A percentile compares a stretch with the other conserved stretches of the same genome.
Conservation (phyloP, 2,329 filamentous ascomycete species). For the Arachnomyces sp. region DNA sequence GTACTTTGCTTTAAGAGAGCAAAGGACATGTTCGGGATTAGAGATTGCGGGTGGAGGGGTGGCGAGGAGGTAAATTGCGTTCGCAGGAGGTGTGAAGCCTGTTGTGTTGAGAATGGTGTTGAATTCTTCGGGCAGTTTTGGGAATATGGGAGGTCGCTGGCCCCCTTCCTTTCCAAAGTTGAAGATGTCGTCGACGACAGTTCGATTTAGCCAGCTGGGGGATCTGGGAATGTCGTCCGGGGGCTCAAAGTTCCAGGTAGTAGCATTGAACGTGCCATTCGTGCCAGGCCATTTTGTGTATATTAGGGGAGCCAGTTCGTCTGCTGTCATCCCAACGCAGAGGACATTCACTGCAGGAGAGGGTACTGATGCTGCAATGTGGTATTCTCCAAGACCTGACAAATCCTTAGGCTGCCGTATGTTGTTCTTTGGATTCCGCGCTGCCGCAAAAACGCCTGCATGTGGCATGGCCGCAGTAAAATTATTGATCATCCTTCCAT, state of each 20-base stretch:
- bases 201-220: conserved; percentile 47
- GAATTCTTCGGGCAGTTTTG: conserved; percentile 49
- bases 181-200: conserved; percentile 63
- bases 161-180: conserved; percentile 51
- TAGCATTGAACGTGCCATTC: conserved; percentile 19
- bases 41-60: conserved; percentile 33
- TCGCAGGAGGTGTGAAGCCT: conserved; percentile 26
- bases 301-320: conserved; percentile 58
- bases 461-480: conserved; percentile 73
- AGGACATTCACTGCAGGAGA: conserved; percentile 65
- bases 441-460: conserved; percentile 58
- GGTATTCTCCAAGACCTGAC: conserved; percentile 61
- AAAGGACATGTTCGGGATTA: conserved; percentile 55
- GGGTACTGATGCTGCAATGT: conserved; percentile 59
- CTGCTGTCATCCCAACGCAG: conserved; percentile 57
- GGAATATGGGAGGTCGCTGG: conserved; percentile 49
- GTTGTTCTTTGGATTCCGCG: conserved; percentile 51
- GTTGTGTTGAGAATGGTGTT: conserved; percentile 60
- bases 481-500: conserved; percentile 61
- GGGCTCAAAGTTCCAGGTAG: conserved; percentile 21
- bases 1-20: conserved; percentile 57
- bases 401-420: conserved; percentile 64
- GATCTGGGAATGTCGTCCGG: conserved; percentile 26
- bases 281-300: conserved; percentile 53
- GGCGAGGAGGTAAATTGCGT: conserved; percentile 60